These are phyloP conservation scores for Neophaeococcomyces mojaviensis DNA, from an alignment of 2,329 filamentous ascomycete genomes.

Conservation along the genomic window DNA sequence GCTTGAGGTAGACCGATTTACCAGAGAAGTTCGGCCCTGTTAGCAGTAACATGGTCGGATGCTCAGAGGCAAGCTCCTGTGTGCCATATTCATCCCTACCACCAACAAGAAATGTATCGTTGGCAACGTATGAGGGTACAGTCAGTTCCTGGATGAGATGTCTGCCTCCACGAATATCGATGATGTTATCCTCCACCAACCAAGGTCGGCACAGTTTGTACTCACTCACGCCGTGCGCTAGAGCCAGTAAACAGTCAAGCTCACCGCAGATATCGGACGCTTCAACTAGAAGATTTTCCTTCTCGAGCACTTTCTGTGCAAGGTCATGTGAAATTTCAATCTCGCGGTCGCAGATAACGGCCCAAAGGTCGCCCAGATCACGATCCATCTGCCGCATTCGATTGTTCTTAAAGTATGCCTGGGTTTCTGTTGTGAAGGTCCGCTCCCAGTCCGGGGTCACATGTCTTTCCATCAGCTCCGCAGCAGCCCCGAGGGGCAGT, in stretches of 20 bases:
- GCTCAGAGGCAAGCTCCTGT: conserved; percentile 12
- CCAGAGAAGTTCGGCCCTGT: conserved; percentile 96
- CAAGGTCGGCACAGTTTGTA: conserved; percentile 64
- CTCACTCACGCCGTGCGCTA: conserved; percentile 67
- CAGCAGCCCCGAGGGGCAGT: conserved; percentile 55
- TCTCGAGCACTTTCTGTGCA: conserved; percentile 60
- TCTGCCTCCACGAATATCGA: conserved; percentile 67
- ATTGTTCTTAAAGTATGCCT: conserved; percentile 78
- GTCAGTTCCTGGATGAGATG: conserved; percentile 82
- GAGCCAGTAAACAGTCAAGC: conserved; percentile 71
- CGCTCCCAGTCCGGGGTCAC: conserved; percentile 61
- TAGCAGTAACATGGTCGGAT: conserved; percentile 66
- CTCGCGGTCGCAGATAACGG: conserved; percentile 77
- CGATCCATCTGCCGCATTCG: conserved; percentile 75
- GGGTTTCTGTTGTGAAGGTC: conserved; percentile 64
- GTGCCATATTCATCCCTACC: conserved; percentile 34
- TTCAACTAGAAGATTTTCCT: conserved; percentile 56
- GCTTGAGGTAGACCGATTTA: conserved; percentile 93
- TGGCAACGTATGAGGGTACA: conserved; percentile 73
- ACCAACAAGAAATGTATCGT: conserved; percentile 64
- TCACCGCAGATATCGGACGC: conserved; percentile 80
- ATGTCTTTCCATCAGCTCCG: conserved; percentile 26
- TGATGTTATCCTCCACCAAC: conserved; percentile 61
- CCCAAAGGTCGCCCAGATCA: conserved; percentile 76
- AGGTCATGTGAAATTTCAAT: conserved; percentile 80